phyloP scores from a whole-genome alignment of 208 protist genomes.

The Phytomonas serpens region DNA sequence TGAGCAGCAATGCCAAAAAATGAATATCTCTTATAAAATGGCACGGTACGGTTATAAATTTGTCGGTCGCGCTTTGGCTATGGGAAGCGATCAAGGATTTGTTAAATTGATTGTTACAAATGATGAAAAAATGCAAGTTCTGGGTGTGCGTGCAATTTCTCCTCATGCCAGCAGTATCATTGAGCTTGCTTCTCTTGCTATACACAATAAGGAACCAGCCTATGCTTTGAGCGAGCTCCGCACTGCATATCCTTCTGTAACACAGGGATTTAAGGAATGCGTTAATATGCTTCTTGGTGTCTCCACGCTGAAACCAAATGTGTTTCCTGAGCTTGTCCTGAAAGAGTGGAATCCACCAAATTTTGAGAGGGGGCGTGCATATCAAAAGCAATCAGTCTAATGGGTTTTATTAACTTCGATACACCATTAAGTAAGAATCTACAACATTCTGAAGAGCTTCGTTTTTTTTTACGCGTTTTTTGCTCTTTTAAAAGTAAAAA shows the following conservation, averaged over 20 bases:
- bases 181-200: constrained; percentile 81
- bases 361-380: constrained; percentile 66
- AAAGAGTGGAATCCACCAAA: constrained; percentile 69
- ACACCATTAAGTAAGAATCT: not conserved
- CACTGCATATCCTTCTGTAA: constrained; percentile 76
- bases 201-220: constrained; percentile 76
- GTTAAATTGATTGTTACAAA: constrained; percentile 89
- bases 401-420: constrained; percentile 5
- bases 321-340: constrained; percentile 70
- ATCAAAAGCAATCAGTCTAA: constrained; percentile 12
- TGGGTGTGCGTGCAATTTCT: constrained; percentile 82
- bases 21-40: constrained; percentile 80
- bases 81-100: constrained; percentile 85
- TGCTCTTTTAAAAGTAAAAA: constrained; percentile 15
- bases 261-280: constrained; percentile 88
- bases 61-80: constrained; percentile 71
- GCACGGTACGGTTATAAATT: constrained; percentile 86
- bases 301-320: constrained; percentile 82
- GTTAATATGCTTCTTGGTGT: constrained; percentile 81
- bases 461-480: constrained; percentile 1
- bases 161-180: constrained; percentile 86
- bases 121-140: constrained; percentile 82
- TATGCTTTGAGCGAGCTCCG: constrained; percentile 64
- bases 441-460: constrained; percentile 5
- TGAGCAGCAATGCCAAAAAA: constrained; percentile 70